These are phyloP conservation scores for Gaeumannomyces tritici DNA, from an alignment of 2,329 filamentous ascomycete genomes.

Conservation along the genomic window DNA sequence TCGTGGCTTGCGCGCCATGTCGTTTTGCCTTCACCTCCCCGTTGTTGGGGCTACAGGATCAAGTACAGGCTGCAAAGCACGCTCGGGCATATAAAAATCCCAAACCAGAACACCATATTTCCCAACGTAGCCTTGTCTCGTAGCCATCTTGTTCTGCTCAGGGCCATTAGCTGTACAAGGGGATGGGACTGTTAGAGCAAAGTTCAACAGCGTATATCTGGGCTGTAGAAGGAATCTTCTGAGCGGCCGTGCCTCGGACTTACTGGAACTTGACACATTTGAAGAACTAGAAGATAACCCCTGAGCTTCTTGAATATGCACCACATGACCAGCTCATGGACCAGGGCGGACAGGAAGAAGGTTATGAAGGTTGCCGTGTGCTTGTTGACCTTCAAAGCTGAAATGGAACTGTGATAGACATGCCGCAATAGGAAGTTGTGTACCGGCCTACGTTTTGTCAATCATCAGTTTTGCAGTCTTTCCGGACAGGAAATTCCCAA, in stretches of 20 bases:
- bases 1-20: no score
- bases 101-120: constrained; percentile 70
- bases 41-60: constrained; percentile 30
- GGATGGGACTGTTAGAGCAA: no score
- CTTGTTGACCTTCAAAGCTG: constrained; percentile 59
- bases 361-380: constrained; percentile 66
- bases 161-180: constrained; percentile 49
- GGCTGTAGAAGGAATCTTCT: neutral
- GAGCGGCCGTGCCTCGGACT: constrained; percentile 10
- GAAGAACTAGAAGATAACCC: constrained; percentile 63
- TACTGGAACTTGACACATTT: constrained; percentile 64
- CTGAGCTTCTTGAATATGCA: constrained; percentile 70
- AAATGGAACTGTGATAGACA: constrained; percentile 72
- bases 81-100: constrained; percentile 68
- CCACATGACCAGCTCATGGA: constrained; percentile 73
- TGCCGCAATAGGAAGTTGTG: constrained; percentile 70
- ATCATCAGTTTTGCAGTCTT: neutral
- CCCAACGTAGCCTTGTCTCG: constrained; percentile 53
- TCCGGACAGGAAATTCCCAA: neutral
- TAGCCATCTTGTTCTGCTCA: constrained; percentile 59
- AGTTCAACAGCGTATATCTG: neutral
- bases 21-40: neutral
- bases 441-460: constrained; percentile 40
- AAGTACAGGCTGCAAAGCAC: constrained; percentile 52
- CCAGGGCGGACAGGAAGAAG: constrained; percentile 60